phyloP scores from a whole-genome alignment of 768 basidiomycete genomes.

The Erythrobasidium yunnanense region DNA sequence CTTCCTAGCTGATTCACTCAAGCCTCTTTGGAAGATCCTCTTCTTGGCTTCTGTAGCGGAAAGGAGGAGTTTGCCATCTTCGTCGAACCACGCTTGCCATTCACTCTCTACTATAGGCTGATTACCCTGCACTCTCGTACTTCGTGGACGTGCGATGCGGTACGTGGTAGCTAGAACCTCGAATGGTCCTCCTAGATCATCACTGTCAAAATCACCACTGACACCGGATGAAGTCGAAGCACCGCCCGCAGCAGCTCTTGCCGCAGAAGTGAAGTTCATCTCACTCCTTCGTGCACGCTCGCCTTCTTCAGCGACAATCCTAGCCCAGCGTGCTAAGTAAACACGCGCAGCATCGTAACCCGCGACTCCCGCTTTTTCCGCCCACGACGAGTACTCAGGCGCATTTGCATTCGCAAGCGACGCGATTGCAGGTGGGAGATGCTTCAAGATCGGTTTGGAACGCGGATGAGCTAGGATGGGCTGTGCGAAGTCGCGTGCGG shows the following conservation, averaged over 20 bases:
- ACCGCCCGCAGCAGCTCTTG: conserved; percentile 49
- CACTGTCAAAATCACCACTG: background rate
- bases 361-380: conserved; percentile 80
- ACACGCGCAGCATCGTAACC: conserved; percentile 94
- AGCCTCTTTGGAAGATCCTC: conserved; percentile 60
- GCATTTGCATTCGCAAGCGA: conserved; percentile 67
- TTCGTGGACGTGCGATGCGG: conserved; percentile 67
- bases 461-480: conserved; percentile 90
- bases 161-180: conserved; percentile 41
- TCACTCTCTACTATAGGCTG: conserved; percentile 63
- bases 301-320: conserved; percentile 86
- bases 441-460: conserved; percentile 89
- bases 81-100: conserved; percentile 66
- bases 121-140: conserved; percentile 61
- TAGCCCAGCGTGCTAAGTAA: conserved; percentile 91
- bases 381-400: conserved; percentile 60
- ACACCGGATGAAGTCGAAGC: conserved; percentile 58
- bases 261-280: conserved; percentile 43
- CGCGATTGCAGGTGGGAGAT: conserved; percentile 85
- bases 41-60: conserved; percentile 58
- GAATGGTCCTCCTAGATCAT: conserved; percentile 51
- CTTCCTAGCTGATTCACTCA: conserved; percentile 51
- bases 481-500: conserved; percentile 84
- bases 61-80: conserved; percentile 31
- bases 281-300: conserved; percentile 76